Evolutionary conservation across 2,329 filamentous ascomycete species (phyloP).

Genomic region (Nigrospora sphaerica): DNA sequence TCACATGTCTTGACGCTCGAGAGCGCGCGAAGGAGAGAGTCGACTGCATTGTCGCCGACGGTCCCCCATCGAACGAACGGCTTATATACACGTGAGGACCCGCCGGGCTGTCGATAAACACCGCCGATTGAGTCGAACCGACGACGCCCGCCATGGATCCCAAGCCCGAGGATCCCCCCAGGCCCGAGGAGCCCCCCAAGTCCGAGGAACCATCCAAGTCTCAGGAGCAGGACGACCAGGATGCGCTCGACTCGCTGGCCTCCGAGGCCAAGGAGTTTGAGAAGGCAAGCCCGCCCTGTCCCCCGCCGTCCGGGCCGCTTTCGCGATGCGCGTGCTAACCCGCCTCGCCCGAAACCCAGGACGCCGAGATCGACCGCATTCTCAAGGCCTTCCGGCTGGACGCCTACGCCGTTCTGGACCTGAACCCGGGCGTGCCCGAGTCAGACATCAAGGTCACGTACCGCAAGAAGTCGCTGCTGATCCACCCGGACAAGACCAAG

Average conservation of each 20-base stretch:
- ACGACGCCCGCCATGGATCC: slow-evolving; percentile 24
- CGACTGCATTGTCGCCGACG: too few species aligned
- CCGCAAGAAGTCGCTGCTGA: slow-evolving; percentile 96
- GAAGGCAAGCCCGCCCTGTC: slow-evolving; percentile 50
- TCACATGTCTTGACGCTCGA: too few species aligned
- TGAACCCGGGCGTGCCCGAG: slow-evolving; percentile 90
- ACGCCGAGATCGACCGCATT: slow-evolving; percentile 93
- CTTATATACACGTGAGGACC: too few species aligned
- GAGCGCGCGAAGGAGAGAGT: too few species aligned
- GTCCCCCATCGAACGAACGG: too few species aligned
- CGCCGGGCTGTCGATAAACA: neutral
- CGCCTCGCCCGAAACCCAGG: slow-evolving; percentile 45
- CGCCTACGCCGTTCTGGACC: slow-evolving; percentile 85
- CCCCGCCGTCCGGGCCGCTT: neutral
- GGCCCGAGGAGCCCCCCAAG: neutral
- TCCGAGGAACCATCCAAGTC: too few species aligned
- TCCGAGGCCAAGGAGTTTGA: slow-evolving; percentile 83
- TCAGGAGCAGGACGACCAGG: slow-evolving; percentile 47
- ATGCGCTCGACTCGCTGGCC: slow-evolving; percentile 75
- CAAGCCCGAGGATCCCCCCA: slow-evolving; percentile 30
- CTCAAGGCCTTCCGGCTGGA: slow-evolving; percentile 76
- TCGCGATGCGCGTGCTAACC: slow-evolving; percentile 1
- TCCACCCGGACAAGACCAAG: slow-evolving; percentile 95
- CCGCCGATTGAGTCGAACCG: too few species aligned
- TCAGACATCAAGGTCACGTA: slow-evolving; percentile 93